phyloP scores from a whole-genome alignment of 352 stramenopile species.

The Phytophthora capsici region DNA sequence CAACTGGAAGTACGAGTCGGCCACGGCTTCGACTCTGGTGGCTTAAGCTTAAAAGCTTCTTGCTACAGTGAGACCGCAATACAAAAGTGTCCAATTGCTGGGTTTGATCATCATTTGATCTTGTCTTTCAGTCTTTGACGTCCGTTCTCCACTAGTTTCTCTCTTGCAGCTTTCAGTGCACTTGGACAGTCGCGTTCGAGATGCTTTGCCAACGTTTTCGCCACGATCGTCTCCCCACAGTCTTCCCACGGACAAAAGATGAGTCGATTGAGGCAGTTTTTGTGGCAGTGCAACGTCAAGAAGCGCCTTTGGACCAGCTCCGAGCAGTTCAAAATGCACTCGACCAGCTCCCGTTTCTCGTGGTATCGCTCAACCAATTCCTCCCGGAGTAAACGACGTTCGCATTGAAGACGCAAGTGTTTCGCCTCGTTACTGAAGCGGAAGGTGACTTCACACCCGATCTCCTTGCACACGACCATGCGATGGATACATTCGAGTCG shows the following conservation, averaged over 20 bases:
- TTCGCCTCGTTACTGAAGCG: constrained; percentile 38
- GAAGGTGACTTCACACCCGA: constrained; percentile 47
- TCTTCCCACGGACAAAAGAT: constrained; percentile 52
- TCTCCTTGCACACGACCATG: constrained; percentile 60
- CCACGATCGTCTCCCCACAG: constrained; percentile 61
- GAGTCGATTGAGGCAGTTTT: constrained; percentile 57
- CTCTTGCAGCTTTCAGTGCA: constrained; percentile 22
- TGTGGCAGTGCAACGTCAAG: constrained; percentile 46
- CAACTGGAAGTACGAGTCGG: constrained; percentile 99
- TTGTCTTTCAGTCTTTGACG: constrained; percentile 5
- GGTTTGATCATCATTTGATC: constrained; percentile 37
- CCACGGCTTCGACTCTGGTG: constrained; percentile 98
- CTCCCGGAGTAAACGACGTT: constrained; percentile 47
- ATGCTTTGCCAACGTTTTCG: constrained; percentile 44
- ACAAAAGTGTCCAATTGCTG: constrained; percentile 40
- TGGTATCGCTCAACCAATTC: constrained; percentile 44
- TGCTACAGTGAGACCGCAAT: constrained; percentile 40
- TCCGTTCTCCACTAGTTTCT: constrained; percentile 44
- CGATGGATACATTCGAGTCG: constrained; percentile 52
- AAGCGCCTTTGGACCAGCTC: constrained; percentile 40
- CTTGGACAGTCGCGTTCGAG: constrained; percentile 52
- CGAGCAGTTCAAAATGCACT: constrained; percentile 57
- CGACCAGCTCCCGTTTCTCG: constrained; percentile 47
- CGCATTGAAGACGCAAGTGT: constrained; percentile 45
- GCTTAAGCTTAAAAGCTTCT: constrained; percentile 88